Percentiles rank a stretch among this genome's conserved stretches.
phyloP scores from a whole-genome alignment of 805 yeast species.

The Yarrowia sp. region DNA sequence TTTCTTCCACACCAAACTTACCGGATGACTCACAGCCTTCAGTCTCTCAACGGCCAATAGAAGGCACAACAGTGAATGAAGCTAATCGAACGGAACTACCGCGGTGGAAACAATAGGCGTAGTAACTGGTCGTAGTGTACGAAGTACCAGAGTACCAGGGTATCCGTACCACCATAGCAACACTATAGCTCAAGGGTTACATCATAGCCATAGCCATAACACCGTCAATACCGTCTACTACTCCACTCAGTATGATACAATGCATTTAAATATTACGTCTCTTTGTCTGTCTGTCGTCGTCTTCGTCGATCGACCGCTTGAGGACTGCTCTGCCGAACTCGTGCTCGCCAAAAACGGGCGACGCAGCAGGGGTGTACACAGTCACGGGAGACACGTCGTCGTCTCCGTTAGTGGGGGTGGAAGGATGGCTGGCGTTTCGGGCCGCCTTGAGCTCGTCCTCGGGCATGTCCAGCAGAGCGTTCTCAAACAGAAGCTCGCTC shows the following conservation, averaged over 20 bases:
- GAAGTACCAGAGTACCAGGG: too few relatives aligned
- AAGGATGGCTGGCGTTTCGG: too few relatives aligned
- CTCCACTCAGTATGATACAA: constrained; percentile 23
- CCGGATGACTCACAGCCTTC: constrained; percentile 13
- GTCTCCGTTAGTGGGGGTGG: constrained; percentile 14
- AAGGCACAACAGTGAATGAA: not conserved
- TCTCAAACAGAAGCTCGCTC: constrained; percentile 47
- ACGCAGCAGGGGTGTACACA: constrained; percentile 38
- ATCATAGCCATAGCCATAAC: not conserved
- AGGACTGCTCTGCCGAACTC: constrained; percentile 19
- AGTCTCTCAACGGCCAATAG: not conserved
- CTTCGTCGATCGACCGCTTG: constrained; percentile 32
- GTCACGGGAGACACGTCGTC: constrained; percentile 28
- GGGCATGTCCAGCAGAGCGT: constrained; percentile 36
- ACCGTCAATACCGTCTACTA: not conserved
- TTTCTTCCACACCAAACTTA: constrained; percentile 18
- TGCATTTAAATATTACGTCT: constrained; percentile 38
- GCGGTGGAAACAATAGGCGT: not conserved
- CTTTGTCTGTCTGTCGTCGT: constrained; percentile 14
- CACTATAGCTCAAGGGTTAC: too few relatives aligned
- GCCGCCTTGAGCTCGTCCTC: constrained; percentile 5
- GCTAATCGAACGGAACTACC: not conserved
- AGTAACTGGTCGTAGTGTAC: too few relatives aligned
- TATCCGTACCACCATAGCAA: too few relatives aligned
- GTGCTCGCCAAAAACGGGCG: constrained; percentile 36